A percentile compares a stretch with the other conserved stretches of the same genome.
Evolutionary conservation across 192 early-diverging fungal genomes (phyloP).

Genomic region (Backusella sp.): DNA sequence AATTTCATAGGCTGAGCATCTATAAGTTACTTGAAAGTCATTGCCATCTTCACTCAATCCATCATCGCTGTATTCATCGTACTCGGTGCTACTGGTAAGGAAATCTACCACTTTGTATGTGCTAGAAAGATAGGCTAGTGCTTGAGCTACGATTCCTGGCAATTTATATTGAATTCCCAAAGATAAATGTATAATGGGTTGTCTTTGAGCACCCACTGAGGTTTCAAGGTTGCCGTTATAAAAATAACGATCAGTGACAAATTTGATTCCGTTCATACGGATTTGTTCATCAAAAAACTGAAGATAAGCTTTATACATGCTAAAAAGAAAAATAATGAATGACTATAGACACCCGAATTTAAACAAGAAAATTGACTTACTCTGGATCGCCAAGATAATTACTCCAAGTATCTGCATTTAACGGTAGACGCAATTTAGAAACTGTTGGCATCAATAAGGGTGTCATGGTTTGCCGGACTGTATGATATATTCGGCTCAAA

Average conservation of each 20-base stretch:
- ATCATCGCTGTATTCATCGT: neutral
- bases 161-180: neutral
- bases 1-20: neutral
- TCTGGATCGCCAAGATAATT: neutral
- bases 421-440: neutral
- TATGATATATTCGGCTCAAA: neutral
- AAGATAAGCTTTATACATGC: slow-evolving; percentile 2
- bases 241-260: neutral
- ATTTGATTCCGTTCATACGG: neutral
- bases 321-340: neutral
- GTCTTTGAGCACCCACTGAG: neutral
- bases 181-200: neutral
- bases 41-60: neutral
- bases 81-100: neutral
- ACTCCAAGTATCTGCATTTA: neutral
- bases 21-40: neutral
- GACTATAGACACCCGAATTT: neutral
- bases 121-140: neutral
- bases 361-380: neutral
- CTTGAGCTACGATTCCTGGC: neutral
- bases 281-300: slow-evolving; percentile 1
- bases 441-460: slow-evolving; percentile 2
- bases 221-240: neutral
- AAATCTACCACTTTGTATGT: neutral
- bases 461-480: neutral